Evolutionary conservation across 2,329 filamentous ascomycete genomes (phyloP), one percentile per base, ranked within the genome.

Genomic region (Aspergillus thermomutatus): DNA sequence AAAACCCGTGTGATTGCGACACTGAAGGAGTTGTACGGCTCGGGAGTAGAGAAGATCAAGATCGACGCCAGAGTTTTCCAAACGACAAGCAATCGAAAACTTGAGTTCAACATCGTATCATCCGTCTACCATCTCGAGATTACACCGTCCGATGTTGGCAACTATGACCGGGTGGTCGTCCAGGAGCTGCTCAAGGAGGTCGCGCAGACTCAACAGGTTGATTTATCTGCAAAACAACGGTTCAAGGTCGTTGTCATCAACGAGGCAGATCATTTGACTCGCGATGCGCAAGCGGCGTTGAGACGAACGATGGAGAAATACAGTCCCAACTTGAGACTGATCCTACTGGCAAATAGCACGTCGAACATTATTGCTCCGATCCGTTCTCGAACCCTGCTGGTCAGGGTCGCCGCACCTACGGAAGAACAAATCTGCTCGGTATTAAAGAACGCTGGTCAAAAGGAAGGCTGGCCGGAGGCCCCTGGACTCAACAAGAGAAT

Each of bases 181-280:
- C 94, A 99, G 72, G 94, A 97, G 69, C 80, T 99, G 50, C 80
- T 99, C 50, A 99, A 99, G 75, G 94, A 99, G 76, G 93, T 99
- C 4, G 94, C 95, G 28, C 95, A 99, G 76, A 99, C 94, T 53
- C 94, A 99, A 74, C 95, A 99, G 77, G 94, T 99, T n/a, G 94
- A 99, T 73, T 82, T 94, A 64, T 83, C 86, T 11, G 95, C 95
- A 17, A 90, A 87, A 72, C 94, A 99, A 73, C 85, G 87, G 47
- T 99, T 99, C 83, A 99, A 99, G 78, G 92, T 99, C 1, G 94
- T 99, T 1, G 93, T 99, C 37, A 97, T 99, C 82, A 99, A 99
- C 68, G 94, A 99, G 80, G 94, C 94, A 7, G 95, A 99, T 71
- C 90, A 96, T 70, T 82, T 99, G 62, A 94, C 89, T 3, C 82